A percentile compares a stretch with the other conserved stretches of the same genome.
These are phyloP conservation scores for Plantago rigida DNA, from an alignment of 305 asterid species.

Conservation along the genomic window DNA sequence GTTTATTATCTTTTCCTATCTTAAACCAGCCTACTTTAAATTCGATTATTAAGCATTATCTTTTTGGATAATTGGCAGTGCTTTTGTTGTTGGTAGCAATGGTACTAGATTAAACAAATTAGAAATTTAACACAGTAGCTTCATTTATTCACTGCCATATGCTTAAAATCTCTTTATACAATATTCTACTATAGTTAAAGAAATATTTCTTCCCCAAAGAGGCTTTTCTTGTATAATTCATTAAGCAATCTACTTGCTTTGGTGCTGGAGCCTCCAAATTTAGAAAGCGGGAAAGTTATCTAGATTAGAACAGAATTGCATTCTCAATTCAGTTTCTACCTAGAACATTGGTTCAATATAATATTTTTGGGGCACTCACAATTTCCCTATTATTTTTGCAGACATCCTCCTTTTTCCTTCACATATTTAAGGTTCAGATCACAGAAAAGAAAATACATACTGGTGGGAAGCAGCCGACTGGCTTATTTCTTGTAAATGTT, in stretches of 20 bases:
- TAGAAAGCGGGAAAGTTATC: background rate
- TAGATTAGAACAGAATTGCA: constrained; percentile 10
- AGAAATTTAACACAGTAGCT: no score
- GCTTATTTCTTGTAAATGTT: constrained; percentile 61
- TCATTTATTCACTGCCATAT: background rate
- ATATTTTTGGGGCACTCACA: constrained; percentile 5
- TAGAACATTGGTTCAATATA: constrained; percentile 17
- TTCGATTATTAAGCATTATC: no score
- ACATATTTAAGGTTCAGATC: constrained; percentile 74
- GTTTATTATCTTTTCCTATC: no score
- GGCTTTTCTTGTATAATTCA: background rate
- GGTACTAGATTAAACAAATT: no score
- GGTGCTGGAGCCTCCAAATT: constrained; percentile 14
- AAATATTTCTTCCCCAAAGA: constrained; percentile 6
- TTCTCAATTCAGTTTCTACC: constrained; percentile 8
- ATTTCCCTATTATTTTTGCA: constrained; percentile 31
- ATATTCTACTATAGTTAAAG: constrained; percentile 4
- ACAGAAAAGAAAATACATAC: constrained; percentile 67
- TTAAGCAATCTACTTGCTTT: background rate
- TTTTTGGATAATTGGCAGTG: no score
- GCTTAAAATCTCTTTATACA: constrained; percentile 15
- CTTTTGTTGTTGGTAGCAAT: no score
- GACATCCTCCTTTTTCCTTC: constrained; percentile 83
- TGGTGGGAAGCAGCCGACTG: constrained; percentile 92
- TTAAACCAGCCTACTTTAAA: no score